Conservation (phyloP, 257 asterid genomes). For the Capsicum rhomboideum region DNA sequence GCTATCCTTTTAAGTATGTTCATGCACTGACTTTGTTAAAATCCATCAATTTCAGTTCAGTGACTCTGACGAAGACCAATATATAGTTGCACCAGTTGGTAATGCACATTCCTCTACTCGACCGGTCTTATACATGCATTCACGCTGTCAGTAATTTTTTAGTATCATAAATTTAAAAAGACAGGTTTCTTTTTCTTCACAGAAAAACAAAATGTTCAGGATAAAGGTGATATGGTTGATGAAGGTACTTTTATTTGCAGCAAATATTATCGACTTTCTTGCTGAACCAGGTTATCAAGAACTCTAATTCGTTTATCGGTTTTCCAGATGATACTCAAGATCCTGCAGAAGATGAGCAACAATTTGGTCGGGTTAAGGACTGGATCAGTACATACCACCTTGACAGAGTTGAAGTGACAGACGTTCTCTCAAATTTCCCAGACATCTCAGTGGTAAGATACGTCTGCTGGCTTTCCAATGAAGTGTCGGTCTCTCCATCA, state of each 20-base stretch:
- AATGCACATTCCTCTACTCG: not conserved
- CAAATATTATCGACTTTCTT: not conserved
- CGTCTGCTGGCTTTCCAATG: not conserved
- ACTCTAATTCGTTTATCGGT: slow-evolving; percentile 10
- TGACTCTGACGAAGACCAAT: slow-evolving; percentile 66
- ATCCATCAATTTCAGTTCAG: slow-evolving; percentile 45
- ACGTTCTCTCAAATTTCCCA: slow-evolving; percentile 70
- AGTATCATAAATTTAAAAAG: slow-evolving; percentile 7
- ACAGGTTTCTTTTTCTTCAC: slow-evolving; percentile 6
- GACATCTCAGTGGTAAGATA: slow-evolving; percentile 69
- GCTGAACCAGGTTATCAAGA: not conserved
- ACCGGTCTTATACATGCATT: not conserved
- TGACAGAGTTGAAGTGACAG: slow-evolving; percentile 56
- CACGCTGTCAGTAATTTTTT: not conserved
- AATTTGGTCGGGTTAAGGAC: slow-evolving; percentile 55
- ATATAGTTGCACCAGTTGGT: slow-evolving; percentile 67
- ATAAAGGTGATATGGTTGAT: slow-evolving; percentile 34
- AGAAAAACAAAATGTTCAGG: slow-evolving; percentile 42
- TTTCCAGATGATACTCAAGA: slow-evolving; percentile 79
- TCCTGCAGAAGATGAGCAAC: slow-evolving; percentile 77
- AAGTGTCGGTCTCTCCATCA: not conserved
- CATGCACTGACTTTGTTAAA: not conserved
- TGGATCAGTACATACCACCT: slow-evolving; percentile 77
- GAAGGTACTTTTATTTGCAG: slow-evolving; percentile 39
- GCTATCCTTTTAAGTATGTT: not conserved